Base-by-base conservation (phyloP, 2,329 filamentous ascomycete species). In the Aspergillus intermedius region DNA sequence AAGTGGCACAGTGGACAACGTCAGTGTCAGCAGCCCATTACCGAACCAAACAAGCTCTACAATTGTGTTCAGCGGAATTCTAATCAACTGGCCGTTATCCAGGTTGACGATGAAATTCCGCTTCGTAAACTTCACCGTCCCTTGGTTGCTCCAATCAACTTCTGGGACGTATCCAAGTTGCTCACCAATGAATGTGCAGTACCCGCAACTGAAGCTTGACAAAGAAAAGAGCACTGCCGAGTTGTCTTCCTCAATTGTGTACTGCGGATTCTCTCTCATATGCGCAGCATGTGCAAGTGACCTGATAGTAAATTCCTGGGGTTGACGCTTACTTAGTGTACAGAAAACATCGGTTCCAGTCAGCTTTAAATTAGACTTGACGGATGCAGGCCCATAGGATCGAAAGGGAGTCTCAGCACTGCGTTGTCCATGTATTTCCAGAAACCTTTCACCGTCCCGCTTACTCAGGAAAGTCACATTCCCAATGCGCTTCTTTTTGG, bases 21-120 rank as follows among this genome's bases (percentile, higher is more conserved):
- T 77, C 2, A 83, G 50, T 0, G 74, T 75, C 12, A 81, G 56
- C 0, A 67, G n/a, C 44, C 64, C 53, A 49, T 67, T 30, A 9
- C 54, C 30, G 28, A 62, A 61, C 63, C 71, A 58, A 64, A 80
- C 63, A 6, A 79, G 57, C 44, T 78, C 73, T 23, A 76, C 53
- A 17, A 81, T 73, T 1, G 68, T 76, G 17, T 71, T 68, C 34
- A 77, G 75, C 0, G 74, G 67, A 12, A 83, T 74, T 44, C 79
- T 73, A 30, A 82, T 64, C 21, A 68, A 59, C 3, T 69, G 51
- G 0, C 53, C 52, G 0, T 53, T 51, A 2, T 46, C 46, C 0
- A 74, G 57, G 0, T 53, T 67, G 22, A 80, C 52, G 23, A 75
- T 67, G 44, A 82, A 58, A 4, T 56, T 58, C 5, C 67, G 59